Conservation (phyloP, 805 yeast genomes). For the Candida adriatica region DNA sequence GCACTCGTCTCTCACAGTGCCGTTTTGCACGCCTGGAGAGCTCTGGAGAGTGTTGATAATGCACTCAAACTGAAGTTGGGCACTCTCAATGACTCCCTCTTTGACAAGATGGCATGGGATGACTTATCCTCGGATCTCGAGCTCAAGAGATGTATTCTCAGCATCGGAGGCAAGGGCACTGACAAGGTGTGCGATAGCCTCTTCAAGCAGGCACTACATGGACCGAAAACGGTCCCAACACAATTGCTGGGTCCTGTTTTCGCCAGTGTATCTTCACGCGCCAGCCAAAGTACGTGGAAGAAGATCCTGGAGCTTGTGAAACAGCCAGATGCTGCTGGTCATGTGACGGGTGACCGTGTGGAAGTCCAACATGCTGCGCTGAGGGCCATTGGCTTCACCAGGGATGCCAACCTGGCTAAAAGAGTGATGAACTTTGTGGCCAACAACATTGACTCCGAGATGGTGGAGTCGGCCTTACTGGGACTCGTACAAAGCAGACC, state of each 20-base stretch:
- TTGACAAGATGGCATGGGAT: slow-evolving; percentile 33
- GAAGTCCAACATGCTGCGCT: slow-evolving; percentile 53
- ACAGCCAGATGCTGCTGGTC: slow-evolving; percentile 38
- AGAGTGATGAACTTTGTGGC: slow-evolving; percentile 52
- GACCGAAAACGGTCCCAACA: slow-evolving; percentile 47
- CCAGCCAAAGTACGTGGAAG: slow-evolving; percentile 47
- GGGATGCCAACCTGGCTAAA: slow-evolving; percentile 37
- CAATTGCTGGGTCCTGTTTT: slow-evolving; percentile 41
- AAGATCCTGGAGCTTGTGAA: slow-evolving; percentile 48
- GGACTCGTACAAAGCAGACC: slow-evolving; percentile 39
- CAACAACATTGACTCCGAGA: slow-evolving; percentile 46
- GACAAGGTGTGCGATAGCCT: slow-evolving; percentile 30
- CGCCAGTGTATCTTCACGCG: slow-evolving; percentile 32
- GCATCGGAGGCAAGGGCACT: slow-evolving; percentile 29
- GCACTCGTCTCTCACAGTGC: slow-evolving; percentile 8
- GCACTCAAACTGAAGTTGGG: slow-evolving; percentile 16
- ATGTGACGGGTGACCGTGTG: slow-evolving; percentile 17
- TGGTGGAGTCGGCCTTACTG: slow-evolving; percentile 50
- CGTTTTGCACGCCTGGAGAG: slow-evolving; percentile 22
- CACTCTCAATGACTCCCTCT: slow-evolving; percentile 12
- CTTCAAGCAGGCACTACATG: slow-evolving; percentile 45
- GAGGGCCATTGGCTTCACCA: slow-evolving; percentile 45
- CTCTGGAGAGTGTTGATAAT: slow-evolving; percentile 20
- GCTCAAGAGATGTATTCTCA: slow-evolving; percentile 36
- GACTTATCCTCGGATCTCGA: slow-evolving; percentile 38